Evolutionary conservation across 2,329 filamentous ascomycete species (phyloP).

Genomic region (Beauveria asiatica): DNA sequence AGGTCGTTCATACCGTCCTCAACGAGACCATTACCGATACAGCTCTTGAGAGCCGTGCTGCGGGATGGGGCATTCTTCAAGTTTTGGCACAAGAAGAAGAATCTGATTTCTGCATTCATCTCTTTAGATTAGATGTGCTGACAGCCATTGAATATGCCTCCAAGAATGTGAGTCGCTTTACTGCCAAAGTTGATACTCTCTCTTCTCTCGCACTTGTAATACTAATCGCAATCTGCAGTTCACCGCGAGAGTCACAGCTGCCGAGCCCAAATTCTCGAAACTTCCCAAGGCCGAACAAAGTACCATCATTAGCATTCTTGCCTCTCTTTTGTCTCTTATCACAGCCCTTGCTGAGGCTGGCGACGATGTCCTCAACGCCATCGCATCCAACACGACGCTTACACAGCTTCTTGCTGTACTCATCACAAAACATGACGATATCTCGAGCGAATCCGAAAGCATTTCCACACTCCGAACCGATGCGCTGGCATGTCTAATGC

Average conservation of each 20-base stretch:
- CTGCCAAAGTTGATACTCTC: neutral
- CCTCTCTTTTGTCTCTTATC: slow-evolving; percentile 45
- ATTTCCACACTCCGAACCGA: slow-evolving; percentile 35
- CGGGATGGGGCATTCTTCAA: slow-evolving; percentile 59
- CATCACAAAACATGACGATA: slow-evolving; percentile 30
- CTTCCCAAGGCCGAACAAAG: slow-evolving; percentile 44
- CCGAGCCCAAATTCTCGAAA: slow-evolving; percentile 36
- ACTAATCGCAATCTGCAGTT: slow-evolving; percentile 24
- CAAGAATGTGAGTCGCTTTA: slow-evolving; percentile 35
- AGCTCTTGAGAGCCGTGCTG: slow-evolving; percentile 53
- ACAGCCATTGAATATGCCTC: slow-evolving; percentile 51
- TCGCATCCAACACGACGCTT: slow-evolving; percentile 41
- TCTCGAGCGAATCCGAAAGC: slow-evolving; percentile 34
- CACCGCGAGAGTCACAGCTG: slow-evolving; percentile 32
- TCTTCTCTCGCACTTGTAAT: neutral
- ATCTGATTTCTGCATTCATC: slow-evolving; percentile 56
- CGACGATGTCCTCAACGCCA: slow-evolving; percentile 49
- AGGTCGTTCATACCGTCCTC: slow-evolving; percentile 54
- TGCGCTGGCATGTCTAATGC: slow-evolving; percentile 46
- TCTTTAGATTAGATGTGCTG: slow-evolving; percentile 53
- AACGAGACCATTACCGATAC: slow-evolving; percentile 56
- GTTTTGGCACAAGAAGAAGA: slow-evolving; percentile 56
- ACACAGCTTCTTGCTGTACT: slow-evolving; percentile 47
- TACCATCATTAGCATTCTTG: slow-evolving; percentile 45
- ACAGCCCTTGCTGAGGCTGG: slow-evolving; percentile 48